Evolutionary conservation across 345 rosid species (phyloP).

Genomic region (Hibiscus trionum): DNA sequence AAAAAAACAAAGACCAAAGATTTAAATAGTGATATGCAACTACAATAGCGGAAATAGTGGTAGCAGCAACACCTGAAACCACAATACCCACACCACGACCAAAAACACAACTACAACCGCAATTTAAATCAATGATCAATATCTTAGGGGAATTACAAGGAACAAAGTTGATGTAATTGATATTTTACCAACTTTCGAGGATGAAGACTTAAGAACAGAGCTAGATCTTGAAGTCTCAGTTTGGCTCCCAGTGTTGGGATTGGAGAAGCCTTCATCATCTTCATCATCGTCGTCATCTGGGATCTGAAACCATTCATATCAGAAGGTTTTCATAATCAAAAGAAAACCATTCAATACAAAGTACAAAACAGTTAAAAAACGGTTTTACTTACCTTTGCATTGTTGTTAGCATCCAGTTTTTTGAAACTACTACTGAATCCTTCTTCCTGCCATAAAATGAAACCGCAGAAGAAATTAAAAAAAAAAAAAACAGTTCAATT

Average conservation of each 20-base stretch:
- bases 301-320: slow-evolving; percentile 21
- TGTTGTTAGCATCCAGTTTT: slow-evolving; percentile 27
- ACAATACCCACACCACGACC: too few relatives aligned
- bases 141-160: not conserved
- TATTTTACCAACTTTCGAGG: slow-evolving; percentile 37
- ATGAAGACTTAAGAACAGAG: slow-evolving; percentile 38
- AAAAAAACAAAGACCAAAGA: too few relatives aligned
- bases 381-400: slow-evolving; percentile 36
- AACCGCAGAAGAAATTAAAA: not conserved
- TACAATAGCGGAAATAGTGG: too few relatives aligned
- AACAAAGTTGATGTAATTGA: not conserved
- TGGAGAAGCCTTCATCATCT: slow-evolving; percentile 51
- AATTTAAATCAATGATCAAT: too few relatives aligned
- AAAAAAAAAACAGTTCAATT: not conserved
- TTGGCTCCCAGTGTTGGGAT: slow-evolving; percentile 57
- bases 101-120: too few relatives aligned
- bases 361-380: not conserved
- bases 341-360: not conserved
- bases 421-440: slow-evolving; percentile 45
- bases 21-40: too few relatives aligned
- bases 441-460: slow-evolving; percentile 38
- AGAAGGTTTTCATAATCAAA: not conserved
- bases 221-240: slow-evolving; percentile 37
- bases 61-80: too few relatives aligned
- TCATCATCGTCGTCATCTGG: slow-evolving; percentile 40